A percentile compares a stretch with the other conserved stretches of the same genome.
phyloP scores from a whole-genome alignment of 2,329 filamentous ascomycete genomes.

The Dothideomycetes sp. region DNA sequence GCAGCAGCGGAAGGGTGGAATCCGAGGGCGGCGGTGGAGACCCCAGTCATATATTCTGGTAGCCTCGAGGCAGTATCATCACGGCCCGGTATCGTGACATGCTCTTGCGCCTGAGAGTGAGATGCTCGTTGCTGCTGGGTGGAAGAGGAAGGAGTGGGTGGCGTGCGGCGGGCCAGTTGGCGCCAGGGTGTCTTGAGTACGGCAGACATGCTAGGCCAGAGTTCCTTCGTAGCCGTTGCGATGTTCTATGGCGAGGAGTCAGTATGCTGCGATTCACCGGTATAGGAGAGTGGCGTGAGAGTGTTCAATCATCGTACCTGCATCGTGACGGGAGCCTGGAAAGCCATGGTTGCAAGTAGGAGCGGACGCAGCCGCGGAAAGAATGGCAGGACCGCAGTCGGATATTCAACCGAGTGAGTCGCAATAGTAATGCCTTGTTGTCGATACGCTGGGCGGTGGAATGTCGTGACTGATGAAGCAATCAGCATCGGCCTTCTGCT shows the following conservation, averaged over 20 bases:
- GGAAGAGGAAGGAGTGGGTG: no score
- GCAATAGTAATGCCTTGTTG: no score
- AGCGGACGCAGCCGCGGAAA: background rate
- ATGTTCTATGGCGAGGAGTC: slow-evolving; percentile 12
- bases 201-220: no score
- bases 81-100: no score
- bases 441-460: no score
- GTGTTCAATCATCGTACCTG: slow-evolving; percentile 36
- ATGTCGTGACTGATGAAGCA: no score
- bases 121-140: no score
- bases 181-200: no score
- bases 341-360: slow-evolving; percentile 33
- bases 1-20: slow-evolving; percentile 7
- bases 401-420: background rate
- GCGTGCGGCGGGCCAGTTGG: no score
- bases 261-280: slow-evolving; percentile 11
- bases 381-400: background rate
- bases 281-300: slow-evolving; percentile 20
- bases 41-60: background rate
- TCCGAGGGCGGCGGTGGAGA: background rate
- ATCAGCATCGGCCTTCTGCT: no score
- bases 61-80: no score
- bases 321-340: slow-evolving; percentile 36
- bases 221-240: slow-evolving; percentile 12
- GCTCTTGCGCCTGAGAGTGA: no score